phyloP scores from a whole-genome alignment of 1,284 basidiomycete species.

The Ustilago cynodontis region DNA sequence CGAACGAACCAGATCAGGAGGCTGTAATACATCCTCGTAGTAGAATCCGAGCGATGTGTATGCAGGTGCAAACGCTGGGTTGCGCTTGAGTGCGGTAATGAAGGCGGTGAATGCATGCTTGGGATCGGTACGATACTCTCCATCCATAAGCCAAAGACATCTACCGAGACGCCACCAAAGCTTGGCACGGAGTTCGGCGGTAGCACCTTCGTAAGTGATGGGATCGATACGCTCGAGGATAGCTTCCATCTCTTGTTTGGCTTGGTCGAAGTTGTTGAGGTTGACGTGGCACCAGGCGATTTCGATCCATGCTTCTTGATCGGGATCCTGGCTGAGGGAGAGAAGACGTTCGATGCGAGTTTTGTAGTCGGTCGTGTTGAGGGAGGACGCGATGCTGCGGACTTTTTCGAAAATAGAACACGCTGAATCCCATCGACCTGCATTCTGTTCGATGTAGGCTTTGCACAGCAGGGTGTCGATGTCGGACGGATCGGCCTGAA shows the following conservation, averaged over 20 bases:
- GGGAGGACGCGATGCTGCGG: conserved; percentile 14
- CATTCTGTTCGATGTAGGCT: conserved; percentile 80
- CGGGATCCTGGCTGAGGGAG: conserved; percentile 71
- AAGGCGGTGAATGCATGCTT: conserved; percentile 75
- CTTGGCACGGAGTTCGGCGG: conserved; percentile 75
- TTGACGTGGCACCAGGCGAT: conserved; percentile 86
- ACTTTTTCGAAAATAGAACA: conserved; percentile 75
- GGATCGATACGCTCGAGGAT: conserved; percentile 76
- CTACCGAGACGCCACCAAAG: conserved; percentile 87
- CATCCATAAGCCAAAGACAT: conserved; percentile 81
- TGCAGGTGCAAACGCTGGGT: conserved; percentile 84
- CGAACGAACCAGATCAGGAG: conserved; percentile 84
- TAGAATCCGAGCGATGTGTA: conserved; percentile 94
- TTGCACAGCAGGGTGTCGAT: conserved; percentile 79
- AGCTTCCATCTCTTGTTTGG: conserved; percentile 75
- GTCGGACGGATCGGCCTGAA: conserved; percentile 77
- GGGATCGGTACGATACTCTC: conserved; percentile 71
- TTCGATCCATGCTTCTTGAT: conserved; percentile 83
- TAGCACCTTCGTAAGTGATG: conserved; percentile 35
- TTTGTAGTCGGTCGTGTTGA: conserved; percentile 26
- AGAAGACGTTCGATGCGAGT: conserved; percentile 66
- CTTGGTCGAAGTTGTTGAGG: conserved; percentile 74
- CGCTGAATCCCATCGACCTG: conserved; percentile 80
- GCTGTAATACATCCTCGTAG: conserved; percentile 80
- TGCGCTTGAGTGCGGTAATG: conserved; percentile 83